Evolutionary conservation across 73 alveolate species (phyloP).

Genomic region (Paramecium biaurelia): DNA sequence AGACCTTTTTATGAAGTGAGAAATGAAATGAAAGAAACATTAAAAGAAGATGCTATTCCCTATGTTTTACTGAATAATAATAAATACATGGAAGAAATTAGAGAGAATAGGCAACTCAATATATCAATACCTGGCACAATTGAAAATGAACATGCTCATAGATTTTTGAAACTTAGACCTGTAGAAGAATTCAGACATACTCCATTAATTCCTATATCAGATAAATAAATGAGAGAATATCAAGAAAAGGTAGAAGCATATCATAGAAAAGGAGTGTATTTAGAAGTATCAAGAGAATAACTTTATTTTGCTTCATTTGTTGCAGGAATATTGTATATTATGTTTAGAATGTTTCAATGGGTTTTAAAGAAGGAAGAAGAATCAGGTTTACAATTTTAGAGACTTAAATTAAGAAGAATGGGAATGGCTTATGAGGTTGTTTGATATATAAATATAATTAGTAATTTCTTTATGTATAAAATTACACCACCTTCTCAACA

Average conservation of each 20-base stretch:
- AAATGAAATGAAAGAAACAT: constrained; percentile 66
- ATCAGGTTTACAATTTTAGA: constrained; percentile 37
- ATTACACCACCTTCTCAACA: neutral
- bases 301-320: constrained; percentile 55
- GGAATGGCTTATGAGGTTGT: constrained; percentile 55
- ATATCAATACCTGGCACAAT: constrained; percentile 86
- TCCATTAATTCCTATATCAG: constrained; percentile 83
- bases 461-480: constrained; percentile 8
- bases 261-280: constrained; percentile 76
- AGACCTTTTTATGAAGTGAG: constrained; percentile 3
- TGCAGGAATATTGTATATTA: constrained; percentile 14
- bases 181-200: constrained; percentile 87
- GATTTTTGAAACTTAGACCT: constrained; percentile 76
- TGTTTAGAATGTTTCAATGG: constrained; percentile 45
- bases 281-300: constrained; percentile 77
- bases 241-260: constrained; percentile 69
- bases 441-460: constrained; percentile 16
- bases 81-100: constrained; percentile 65
- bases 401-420: constrained; percentile 56
- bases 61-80: constrained; percentile 62
- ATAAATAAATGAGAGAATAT: constrained; percentile 65
- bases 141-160: constrained; percentile 80
- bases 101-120: constrained; percentile 60
- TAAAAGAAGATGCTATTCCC: constrained; percentile 81
- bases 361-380: constrained; percentile 64